A percentile compares a stretch with the other conserved stretches of the same genome.
Conservation (phyloP, 1,139 yeast genomes). For the Martiniozyma asiatica region DNA sequence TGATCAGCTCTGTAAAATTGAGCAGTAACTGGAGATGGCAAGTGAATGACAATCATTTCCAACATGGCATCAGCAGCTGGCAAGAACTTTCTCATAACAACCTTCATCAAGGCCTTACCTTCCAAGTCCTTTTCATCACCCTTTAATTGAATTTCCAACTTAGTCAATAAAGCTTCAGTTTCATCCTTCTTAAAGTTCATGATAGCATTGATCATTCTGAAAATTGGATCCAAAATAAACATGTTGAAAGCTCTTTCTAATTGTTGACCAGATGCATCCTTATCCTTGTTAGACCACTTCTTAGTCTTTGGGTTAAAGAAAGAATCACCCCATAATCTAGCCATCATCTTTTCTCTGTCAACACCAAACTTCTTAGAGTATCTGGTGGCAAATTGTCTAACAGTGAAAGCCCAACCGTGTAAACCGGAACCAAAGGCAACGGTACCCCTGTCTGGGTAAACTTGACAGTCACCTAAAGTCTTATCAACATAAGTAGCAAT, state of each 20-base stretch:
- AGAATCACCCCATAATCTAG: slow-evolving; percentile 99
- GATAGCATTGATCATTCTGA: slow-evolving; percentile 90
- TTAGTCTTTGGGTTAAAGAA: slow-evolving; percentile 99
- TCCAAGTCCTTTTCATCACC: slow-evolving; percentile 93
- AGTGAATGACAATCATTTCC: slow-evolving; percentile 97
- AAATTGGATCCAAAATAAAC: slow-evolving; percentile 98
- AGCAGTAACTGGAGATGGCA: slow-evolving; percentile 99
- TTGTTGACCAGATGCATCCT: slow-evolving; percentile 89
- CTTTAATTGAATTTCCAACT: slow-evolving; percentile 85
- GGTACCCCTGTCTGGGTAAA: slow-evolving; percentile 98
- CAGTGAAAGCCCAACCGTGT: slow-evolving; percentile 99
- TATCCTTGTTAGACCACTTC: slow-evolving; percentile 97
- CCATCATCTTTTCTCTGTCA: slow-evolving; percentile 96
- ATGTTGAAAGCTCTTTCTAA: slow-evolving; percentile 99
- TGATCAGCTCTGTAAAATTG: slow-evolving; percentile 99
- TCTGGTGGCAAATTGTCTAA: slow-evolving; percentile 97
- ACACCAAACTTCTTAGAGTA: slow-evolving; percentile 99
- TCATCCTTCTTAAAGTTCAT: slow-evolving; percentile 98
- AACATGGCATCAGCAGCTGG: slow-evolving; percentile 99
- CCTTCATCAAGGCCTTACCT: slow-evolving; percentile 97
- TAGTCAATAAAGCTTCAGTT: slow-evolving; percentile 78
- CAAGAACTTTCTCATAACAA: slow-evolving; percentile 98
- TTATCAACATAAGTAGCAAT: slow-evolving; percentile 91
- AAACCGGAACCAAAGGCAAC: slow-evolving; percentile 99
- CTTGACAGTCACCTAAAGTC: slow-evolving; percentile 92